Base-by-base conservation (phyloP, 1,284 basidiomycete species). In the Cystobasidium sp. region DNA sequence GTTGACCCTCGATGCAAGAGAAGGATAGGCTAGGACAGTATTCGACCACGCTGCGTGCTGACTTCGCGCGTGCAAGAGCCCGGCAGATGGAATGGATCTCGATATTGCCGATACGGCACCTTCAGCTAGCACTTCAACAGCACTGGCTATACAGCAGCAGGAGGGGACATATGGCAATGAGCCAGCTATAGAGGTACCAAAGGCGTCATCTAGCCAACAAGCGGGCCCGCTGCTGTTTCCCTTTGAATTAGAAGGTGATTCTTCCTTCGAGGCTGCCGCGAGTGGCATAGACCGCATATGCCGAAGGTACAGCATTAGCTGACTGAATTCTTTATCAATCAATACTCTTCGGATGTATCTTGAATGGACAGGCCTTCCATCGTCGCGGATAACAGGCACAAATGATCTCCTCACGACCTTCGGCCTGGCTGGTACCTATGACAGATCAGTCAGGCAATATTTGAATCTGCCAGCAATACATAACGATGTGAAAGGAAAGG, bases 361-460 rank as follows among this genome's bases (percentile, higher is more conserved):
- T 31, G 20, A 46, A 16, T 31, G 53, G 4, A 16, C 74, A 78
- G 76, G 75, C 46, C 55, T 76, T 3, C 47, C 58, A 16, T 68
- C 77, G 0, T 76, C 78, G 4, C 71, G 73, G 1, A 55, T 79
- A 20, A 69, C 64, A 3, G 79, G 79, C 55, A 72, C 76, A 0
- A 55, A 53, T 0, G 79, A 80, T 70, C 68, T 80, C 47, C 41
- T 80, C 49, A 61, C 76, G 10, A 58, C 69, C 41, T 77, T 79
- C 56, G 58, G 68, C 31, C 75, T 80, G 56, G 56, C 49, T 2
- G 37, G 71, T 9, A 16, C 74, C n/a, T 80, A 80, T 71, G 75
- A 80, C 65, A 76, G 75, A 18, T 76, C 74, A 58, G 68, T 79
- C 12, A 58, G 77, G 18, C 79, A 77, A 2, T 80, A 78, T 69